Base-by-base conservation (phyloP, 805 yeast genomes). In the Kodamaea fukazawae region DNA sequence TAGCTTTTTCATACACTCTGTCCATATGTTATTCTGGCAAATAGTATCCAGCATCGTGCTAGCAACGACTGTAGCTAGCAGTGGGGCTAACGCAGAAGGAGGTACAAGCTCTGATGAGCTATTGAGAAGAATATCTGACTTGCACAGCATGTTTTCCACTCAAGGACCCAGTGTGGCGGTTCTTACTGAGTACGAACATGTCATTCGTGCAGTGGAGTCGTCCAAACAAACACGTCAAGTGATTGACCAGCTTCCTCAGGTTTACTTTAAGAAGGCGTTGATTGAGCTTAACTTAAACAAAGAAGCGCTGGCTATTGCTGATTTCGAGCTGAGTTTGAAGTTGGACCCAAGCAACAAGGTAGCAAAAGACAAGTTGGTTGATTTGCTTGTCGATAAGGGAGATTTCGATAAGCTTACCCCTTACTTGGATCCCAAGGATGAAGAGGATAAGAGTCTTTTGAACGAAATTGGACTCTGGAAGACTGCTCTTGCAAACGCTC, bases 201-300 rank as follows among this genome's bases (percentile, higher is more conserved):
- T 29, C 13, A 20, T 37, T 5, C 25, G 46, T 15, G 34, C 35
- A 4, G 13, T 34, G 16, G 29, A 40, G 17, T 28, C 22, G 28
- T n/a, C 25, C 40, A 14, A 23, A 36, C 27, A 41, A 28, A 14
- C 37, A 29, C 15, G 30, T 37, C 8, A 42, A 27, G 33, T 38
- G 10, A n/a, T 29, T 12, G 45, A 54, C 7, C 45, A 51, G 4
- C 43, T 74, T 12, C 60, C 79, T 0, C 75, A 73, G 45, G 57
- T 81, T 1, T 70, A 73, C 44, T 80, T 75, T 54, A 81, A 78
- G 53, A 71, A 74, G 40, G 89, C 87, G 0, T 54, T 82, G 32
- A 74, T 83, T 2, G 82, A 81, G 39, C 58, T 80, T 39, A 71
- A 79, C 10, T 52, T 80, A 45, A 78, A 78, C 25, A 76, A 75